Conservation (phyloP, 208 protist species). For the Acanthamoeba sp. region DNA sequence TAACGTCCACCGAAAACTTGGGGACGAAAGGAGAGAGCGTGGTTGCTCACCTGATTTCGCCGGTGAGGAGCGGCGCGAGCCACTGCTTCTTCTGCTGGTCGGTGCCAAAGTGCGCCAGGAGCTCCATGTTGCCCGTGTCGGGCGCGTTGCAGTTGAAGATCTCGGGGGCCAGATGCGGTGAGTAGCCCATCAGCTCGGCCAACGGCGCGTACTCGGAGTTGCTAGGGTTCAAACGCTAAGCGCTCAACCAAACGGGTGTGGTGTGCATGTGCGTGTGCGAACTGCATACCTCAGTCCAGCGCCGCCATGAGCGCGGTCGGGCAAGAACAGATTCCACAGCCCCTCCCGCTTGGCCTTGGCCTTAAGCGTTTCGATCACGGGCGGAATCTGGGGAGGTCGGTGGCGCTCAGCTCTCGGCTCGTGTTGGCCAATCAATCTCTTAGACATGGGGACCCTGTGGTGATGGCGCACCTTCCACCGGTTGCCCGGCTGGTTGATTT, state of each 20-base stretch:
- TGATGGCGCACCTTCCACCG: slow-evolving; percentile 35
- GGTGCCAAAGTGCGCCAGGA: slow-evolving; percentile 87
- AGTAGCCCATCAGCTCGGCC: slow-evolving; percentile 84
- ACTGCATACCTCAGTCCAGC: slow-evolving; percentile 34
- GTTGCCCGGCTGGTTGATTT: slow-evolving; percentile 47
- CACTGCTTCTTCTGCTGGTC: slow-evolving; percentile 87
- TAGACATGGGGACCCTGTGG: too few species aligned
- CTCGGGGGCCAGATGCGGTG: slow-evolving; percentile 78
- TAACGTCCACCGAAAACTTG: neutral
- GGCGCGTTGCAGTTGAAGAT: slow-evolving; percentile 81
- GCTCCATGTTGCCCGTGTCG: slow-evolving; percentile 93
- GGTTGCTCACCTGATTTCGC: slow-evolving; percentile 90
- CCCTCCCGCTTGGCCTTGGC: slow-evolving; percentile 84
- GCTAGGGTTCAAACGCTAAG: too few species aligned
- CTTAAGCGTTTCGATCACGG: slow-evolving; percentile 89
- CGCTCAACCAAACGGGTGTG: too few species aligned
- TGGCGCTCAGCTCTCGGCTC: too few species aligned
- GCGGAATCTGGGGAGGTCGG: slow-evolving; percentile 37
- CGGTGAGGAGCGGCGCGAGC: slow-evolving; percentile 89
- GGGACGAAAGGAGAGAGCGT: too few species aligned
- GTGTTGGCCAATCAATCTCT: too few species aligned
- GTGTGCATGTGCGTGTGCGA: too few species aligned
- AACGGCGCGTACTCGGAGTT: slow-evolving; percentile 89
- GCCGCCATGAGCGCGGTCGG: slow-evolving; percentile 66
- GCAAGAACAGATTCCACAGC: slow-evolving; percentile 93